Percentiles rank a stretch among this genome's conserved stretches.
Evolutionary conservation across 495 filamentous ascomycete genomes (phyloP).

Genomic region (Jackrogersella multiformis): DNA sequence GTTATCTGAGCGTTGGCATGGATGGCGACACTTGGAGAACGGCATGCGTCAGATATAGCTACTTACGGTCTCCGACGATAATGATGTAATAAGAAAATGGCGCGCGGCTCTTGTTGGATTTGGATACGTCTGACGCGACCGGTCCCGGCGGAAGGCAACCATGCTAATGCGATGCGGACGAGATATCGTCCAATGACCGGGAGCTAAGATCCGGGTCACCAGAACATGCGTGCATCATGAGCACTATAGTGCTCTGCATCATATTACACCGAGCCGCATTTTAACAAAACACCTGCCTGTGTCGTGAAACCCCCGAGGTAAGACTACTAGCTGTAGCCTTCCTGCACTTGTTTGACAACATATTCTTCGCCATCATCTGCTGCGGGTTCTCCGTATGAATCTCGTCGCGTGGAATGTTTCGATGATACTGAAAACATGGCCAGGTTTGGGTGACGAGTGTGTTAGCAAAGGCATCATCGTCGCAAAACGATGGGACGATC

Average conservation of each 20-base stretch:
- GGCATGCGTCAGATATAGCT: neutral
- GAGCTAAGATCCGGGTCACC: slow-evolving; percentile 29
- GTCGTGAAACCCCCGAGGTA: neutral
- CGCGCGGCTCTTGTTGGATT: slow-evolving; percentile 22
- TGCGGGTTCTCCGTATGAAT: neutral
- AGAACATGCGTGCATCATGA: slow-evolving; percentile 33
- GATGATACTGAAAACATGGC: slow-evolving; percentile 18
- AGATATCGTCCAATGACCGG: slow-evolving; percentile 24
- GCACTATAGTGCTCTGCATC: slow-evolving; percentile 37
- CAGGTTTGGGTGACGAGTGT: neutral
- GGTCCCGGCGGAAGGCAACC: slow-evolving; percentile 33
- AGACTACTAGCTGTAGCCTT: neutral
- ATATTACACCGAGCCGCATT: slow-evolving; percentile 33
- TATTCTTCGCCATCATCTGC: neutral
- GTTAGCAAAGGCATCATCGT: slow-evolving; percentile 11
- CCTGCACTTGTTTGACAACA: neutral
- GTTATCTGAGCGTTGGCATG: neutral
- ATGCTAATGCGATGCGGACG: slow-evolving; percentile 31
- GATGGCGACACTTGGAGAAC: neutral
- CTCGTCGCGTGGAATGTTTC: slow-evolving; percentile 13
- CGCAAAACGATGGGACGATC: slow-evolving; percentile 35
- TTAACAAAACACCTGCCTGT: neutral
- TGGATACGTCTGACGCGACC: neutral
- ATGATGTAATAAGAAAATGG: slow-evolving; percentile 6
- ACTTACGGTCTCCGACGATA: neutral